phyloP scores from a whole-genome alignment of 257 asterid genomes.

The Solanum pennellii region DNA sequence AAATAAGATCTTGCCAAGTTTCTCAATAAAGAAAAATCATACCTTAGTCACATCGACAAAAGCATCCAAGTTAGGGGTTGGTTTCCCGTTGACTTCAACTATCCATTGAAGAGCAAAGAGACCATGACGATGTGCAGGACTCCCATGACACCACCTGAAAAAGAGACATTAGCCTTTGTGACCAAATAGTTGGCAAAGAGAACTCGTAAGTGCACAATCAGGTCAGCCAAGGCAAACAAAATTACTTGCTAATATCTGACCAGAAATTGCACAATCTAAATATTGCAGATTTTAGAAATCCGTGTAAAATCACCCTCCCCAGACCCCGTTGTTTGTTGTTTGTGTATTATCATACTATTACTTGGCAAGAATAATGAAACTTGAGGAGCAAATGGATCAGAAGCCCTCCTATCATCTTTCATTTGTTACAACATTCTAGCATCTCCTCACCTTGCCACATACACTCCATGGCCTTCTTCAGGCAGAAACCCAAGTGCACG shows the following conservation, averaged over 20 bases:
- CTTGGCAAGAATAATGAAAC: neutral
- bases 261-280: neutral
- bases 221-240: neutral
- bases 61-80: slow-evolving; percentile 83
- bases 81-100: slow-evolving; percentile 87
- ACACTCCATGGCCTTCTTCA: slow-evolving; percentile 93
- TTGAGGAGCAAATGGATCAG: neutral
- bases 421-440: neutral
- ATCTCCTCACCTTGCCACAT: slow-evolving; percentile 70
- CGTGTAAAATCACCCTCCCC: neutral
- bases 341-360: neutral
- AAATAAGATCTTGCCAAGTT: neutral
- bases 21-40: neutral
- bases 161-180: neutral
- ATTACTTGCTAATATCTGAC: neutral
- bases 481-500: slow-evolving; percentile 98
- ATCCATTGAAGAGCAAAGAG: slow-evolving; percentile 97
- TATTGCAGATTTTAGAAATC: neutral
- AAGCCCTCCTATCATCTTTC: neutral
- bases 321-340: neutral
- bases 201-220: neutral
- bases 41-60: slow-evolving; percentile 88
- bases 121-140: slow-evolving; percentile 94
- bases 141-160: slow-evolving; percentile 98
- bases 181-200: neutral